These are phyloP conservation scores for Globisporangium camurandrum DNA, from an alignment of 352 stramenopile genomes.

Conservation along the genomic window DNA sequence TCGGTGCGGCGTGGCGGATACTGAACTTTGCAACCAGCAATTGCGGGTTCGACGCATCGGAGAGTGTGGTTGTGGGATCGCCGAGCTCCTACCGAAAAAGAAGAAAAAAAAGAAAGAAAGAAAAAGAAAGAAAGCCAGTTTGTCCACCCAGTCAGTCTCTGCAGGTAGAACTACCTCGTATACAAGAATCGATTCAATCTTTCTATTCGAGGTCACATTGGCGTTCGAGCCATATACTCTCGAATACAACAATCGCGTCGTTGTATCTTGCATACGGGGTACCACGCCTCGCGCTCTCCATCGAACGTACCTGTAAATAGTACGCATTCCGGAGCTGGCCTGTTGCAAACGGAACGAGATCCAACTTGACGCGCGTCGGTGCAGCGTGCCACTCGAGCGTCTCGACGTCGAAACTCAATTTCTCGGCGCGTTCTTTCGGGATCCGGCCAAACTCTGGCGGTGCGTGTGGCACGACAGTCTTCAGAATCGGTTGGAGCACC, in stretches of 20 bases:
- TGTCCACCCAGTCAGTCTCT: too few relatives aligned
- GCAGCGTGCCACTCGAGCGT: conserved; percentile 74
- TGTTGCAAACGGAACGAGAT: conserved; percentile 76
- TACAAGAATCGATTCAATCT: too few relatives aligned
- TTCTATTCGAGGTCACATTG: too few relatives aligned
- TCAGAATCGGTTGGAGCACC: conserved; percentile 61
- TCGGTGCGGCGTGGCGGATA: conserved; percentile 52
- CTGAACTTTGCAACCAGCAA: conserved; percentile 73
- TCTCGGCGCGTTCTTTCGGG: conserved; percentile 58
- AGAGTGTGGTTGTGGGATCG: conserved; percentile 18
- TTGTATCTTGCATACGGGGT: too few relatives aligned
- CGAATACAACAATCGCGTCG: too few relatives aligned
- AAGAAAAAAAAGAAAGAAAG: not conserved
- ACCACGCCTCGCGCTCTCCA: too few relatives aligned
- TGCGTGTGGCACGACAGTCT: conserved; percentile 71
- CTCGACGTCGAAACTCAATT: conserved; percentile 79
- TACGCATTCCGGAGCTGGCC: conserved; percentile 76
- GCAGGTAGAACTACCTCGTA: too few relatives aligned
- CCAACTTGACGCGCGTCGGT: conserved; percentile 51
- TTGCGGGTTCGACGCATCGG: conserved; percentile 14
- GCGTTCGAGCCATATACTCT: not conserved
- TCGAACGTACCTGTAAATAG: conserved; percentile 48
- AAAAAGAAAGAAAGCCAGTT: conserved; percentile 1
- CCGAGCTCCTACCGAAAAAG: conserved; percentile 23
- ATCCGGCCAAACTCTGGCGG: conserved; percentile 61